These are phyloP conservation scores for Magnolia sinica DNA, from an alignment of 164 flowering plant species.

Conservation along the genomic window DNA sequence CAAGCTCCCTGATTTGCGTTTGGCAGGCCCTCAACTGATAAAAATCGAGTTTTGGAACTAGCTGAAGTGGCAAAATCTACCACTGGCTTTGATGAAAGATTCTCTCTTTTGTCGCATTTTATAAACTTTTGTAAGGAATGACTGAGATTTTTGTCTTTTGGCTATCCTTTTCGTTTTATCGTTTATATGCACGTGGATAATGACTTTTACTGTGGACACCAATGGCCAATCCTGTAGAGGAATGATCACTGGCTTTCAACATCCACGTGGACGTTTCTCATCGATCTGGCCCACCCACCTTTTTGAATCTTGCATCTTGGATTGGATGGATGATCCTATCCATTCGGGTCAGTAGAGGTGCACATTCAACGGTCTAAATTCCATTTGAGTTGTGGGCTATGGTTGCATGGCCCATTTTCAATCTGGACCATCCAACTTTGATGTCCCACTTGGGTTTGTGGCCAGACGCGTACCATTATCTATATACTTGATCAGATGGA, in stretches of 20 bases:
- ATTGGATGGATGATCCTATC: not conserved
- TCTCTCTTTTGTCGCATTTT: conserved; percentile 12
- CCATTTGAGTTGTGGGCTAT: not conserved
- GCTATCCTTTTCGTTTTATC: not conserved
- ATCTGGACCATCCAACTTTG: not conserved
- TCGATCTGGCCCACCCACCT: not conserved
- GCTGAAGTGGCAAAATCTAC: not conserved
- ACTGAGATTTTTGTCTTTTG: not conserved
- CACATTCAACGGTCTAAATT: not conserved
- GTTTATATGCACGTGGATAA: conserved; percentile 2
- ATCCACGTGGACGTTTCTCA: not conserved
- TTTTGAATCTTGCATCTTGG: not conserved
- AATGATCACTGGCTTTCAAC: not conserved
- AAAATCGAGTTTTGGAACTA: not conserved
- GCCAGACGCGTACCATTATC: not conserved
- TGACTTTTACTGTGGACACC: conserved; percentile 8
- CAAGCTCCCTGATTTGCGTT: not conserved
- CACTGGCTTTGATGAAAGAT: conserved; percentile 1
- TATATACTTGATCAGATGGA: no score
- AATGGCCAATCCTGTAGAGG: not conserved
- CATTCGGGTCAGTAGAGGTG: not conserved
- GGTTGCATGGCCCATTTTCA: not conserved
- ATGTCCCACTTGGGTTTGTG: not conserved
- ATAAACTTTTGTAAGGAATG: conserved; percentile 6
- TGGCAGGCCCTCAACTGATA: not conserved